Conservation (phyloP, 2,329 filamentous ascomycete species). For the Zymoseptoria brevis region DNA sequence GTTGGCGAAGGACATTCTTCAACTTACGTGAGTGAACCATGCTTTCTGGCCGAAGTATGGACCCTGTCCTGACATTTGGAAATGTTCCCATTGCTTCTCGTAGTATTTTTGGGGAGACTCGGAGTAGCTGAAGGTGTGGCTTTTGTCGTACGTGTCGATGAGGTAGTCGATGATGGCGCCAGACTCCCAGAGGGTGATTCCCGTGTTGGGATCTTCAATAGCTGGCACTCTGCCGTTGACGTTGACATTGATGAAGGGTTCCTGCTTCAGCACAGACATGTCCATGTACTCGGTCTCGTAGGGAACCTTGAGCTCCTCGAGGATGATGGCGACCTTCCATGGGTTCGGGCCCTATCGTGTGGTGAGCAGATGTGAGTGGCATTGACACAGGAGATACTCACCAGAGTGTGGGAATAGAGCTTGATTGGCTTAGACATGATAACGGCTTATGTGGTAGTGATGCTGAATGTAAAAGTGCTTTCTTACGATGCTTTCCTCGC, state of each 20-base stretch:
- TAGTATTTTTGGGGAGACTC: conserved; percentile 19
- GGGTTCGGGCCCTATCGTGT: conserved; percentile 32
- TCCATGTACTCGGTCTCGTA: conserved; percentile 32
- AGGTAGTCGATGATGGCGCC: conserved; percentile 25
- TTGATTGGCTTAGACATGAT: conserved; percentile 22
- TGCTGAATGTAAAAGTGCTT: not conserved
- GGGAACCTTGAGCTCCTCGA: conserved; percentile 38
- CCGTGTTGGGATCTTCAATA: conserved; percentile 40
- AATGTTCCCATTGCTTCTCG: conserved; percentile 25
- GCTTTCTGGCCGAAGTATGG: conserved; percentile 38
- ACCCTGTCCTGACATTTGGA: conserved; percentile 27
- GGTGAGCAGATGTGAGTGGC: not conserved
- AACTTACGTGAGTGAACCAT: conserved; percentile 37
- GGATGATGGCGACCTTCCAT: conserved; percentile 38
- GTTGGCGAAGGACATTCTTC: not conserved
- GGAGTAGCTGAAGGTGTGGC: conserved; percentile 21
- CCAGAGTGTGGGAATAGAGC: conserved; percentile 22
- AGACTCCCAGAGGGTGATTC: conserved; percentile 32
- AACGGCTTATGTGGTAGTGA: not conserved
- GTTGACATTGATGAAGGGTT: conserved; percentile 34
- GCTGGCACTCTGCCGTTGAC: conserved; percentile 37
- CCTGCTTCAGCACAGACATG: conserved; percentile 36
- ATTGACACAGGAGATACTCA: conserved; percentile 2
- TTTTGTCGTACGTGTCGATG: conserved; percentile 27
- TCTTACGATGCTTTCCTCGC: no score